Conservation (phyloP, 2,329 filamentous ascomycete species). For the Colletotrichum plurivorum region DNA sequence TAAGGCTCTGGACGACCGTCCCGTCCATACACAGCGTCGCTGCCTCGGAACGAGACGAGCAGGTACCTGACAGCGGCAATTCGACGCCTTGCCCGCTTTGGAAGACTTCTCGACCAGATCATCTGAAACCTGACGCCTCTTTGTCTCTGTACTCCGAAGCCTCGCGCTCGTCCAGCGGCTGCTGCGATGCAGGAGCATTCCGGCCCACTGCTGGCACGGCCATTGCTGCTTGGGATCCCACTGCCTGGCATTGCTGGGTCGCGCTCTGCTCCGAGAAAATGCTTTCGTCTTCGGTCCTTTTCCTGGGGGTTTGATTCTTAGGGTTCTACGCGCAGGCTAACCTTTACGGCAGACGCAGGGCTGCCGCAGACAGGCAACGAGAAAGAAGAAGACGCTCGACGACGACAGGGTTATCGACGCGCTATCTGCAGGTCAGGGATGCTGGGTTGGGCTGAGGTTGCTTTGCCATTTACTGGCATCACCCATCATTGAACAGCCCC, state of each 20-base stretch:
- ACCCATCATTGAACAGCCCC: slow-evolving; percentile 22
- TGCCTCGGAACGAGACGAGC: background rate
- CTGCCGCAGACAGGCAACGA: slow-evolving; percentile 4
- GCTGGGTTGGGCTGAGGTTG: slow-evolving; percentile 22
- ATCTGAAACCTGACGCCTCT: slow-evolving; percentile 33
- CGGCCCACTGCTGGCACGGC: too few relatives aligned
- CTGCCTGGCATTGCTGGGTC: too few relatives aligned
- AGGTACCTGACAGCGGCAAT: slow-evolving; percentile 3
- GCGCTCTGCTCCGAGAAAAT: too few relatives aligned
- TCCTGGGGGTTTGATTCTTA: background rate
- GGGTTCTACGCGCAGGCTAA: slow-evolving; percentile 14
- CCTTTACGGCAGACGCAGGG: background rate
- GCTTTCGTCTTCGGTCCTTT: background rate
- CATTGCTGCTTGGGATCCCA: background rate
- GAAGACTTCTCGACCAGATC: slow-evolving; percentile 28
- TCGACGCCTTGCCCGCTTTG: slow-evolving; percentile 26
- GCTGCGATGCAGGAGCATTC: background rate
- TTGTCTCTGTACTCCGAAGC: slow-evolving; percentile 16
- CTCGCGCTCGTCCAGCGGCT: background rate
- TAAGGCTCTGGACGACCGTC: background rate
- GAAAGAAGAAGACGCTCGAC: background rate
- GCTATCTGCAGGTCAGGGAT: slow-evolving; percentile 20
- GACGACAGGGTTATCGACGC: slow-evolving; percentile 16
- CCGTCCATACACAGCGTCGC: too few relatives aligned
- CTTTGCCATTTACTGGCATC: slow-evolving; percentile 34